Conservation (phyloP, 192 early-diverging fungal genomes). For the Lunasporangiospora selenospora region DNA sequence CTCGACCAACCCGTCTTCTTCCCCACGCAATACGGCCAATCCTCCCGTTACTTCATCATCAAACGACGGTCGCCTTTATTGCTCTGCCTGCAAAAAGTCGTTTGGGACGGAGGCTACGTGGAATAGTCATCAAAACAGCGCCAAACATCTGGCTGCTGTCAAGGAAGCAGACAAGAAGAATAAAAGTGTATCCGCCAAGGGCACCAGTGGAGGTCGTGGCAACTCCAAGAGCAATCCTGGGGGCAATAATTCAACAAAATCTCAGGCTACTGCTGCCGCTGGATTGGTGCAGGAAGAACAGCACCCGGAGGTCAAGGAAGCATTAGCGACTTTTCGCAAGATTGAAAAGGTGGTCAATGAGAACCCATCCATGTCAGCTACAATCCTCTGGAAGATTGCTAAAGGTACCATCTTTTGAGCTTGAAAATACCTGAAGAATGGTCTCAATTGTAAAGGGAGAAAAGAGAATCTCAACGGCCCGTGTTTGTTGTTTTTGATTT, state of each 20-base stretch:
- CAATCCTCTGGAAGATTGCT: slow-evolving; percentile 46
- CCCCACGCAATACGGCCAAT: no score
- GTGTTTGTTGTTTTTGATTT: background rate
- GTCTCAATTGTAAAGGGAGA: background rate
- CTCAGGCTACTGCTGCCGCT: background rate
- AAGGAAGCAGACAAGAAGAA: slow-evolving; percentile 41
- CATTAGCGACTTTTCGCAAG: slow-evolving; percentile 27
- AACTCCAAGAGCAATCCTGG: background rate
- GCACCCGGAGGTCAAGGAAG: slow-evolving; percentile 27
- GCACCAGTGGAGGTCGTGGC: background rate
- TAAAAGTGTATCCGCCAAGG: background rate
- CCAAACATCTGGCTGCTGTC: slow-evolving; percentile 55
- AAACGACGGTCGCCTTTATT: slow-evolving; percentile 47
- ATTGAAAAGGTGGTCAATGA: slow-evolving; percentile 26
- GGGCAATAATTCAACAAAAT: background rate
- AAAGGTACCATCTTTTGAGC: slow-evolving; percentile 30
- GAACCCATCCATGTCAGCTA: slow-evolving; percentile 43
- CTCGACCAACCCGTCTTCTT: no score
- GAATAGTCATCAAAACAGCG: slow-evolving; percentile 55
- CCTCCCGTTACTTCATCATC: no score
- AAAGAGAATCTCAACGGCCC: background rate
- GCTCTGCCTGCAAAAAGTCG: slow-evolving; percentile 55
- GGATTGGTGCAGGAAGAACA: slow-evolving; percentile 5
- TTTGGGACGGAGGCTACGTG: slow-evolving; percentile 56
- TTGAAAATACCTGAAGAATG: background rate